Evolutionary conservation across 2,329 filamentous ascomycete genomes (phyloP), one percentile per base, ranked within the genome.

Genomic region (Monilinia polystroma): DNA sequence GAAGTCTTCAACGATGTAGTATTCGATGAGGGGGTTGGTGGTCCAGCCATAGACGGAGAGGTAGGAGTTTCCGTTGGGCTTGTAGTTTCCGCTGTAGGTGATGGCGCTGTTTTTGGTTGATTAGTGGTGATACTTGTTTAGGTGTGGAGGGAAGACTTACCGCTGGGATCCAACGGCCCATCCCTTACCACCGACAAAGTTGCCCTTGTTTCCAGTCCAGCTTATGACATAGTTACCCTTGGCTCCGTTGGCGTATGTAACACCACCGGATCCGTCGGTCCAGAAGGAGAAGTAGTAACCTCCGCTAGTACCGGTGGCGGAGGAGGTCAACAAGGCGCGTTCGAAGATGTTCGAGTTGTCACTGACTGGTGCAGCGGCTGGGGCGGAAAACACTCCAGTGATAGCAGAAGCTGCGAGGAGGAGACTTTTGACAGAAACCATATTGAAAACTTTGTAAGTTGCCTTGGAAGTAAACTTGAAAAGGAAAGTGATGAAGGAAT

Each of bases 41-140:
- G 71, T 84, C 83, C 85, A 87, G 59, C 84, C 84, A 72, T 87
- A 87, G 23, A 87, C 75, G 26, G 84, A 77, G n/a, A 87, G 79
- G 74, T 86, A 86, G 23, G 73, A 73, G 76, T 82, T 81, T 38
- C 79, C 79, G 26, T 72, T 74, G 18, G 78, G 76, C 45, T 70
- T 76, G 75, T 77, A 82, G 54, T 73, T 76, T 32, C 78, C 81
- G 35, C 71, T 74, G 76, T 79, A 83, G 60, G 70, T 79, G 68
- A 83, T 80, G 55, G 72, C 72, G 55, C 79, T 68, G 18, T 57
- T 47, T 26, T n/a, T 52, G 11, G 5, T 38, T 1, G 38, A 29
- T 59, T 41, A 23, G 18, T 29, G 26, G 64, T 16, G 62, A 5
- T 18, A 8, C 45, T 47, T 20, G 45, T 47, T n/a, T 18, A 20